Base-by-base conservation (phyloP, 345 rosid genomes). In the Rhizophora apiculata region DNA sequence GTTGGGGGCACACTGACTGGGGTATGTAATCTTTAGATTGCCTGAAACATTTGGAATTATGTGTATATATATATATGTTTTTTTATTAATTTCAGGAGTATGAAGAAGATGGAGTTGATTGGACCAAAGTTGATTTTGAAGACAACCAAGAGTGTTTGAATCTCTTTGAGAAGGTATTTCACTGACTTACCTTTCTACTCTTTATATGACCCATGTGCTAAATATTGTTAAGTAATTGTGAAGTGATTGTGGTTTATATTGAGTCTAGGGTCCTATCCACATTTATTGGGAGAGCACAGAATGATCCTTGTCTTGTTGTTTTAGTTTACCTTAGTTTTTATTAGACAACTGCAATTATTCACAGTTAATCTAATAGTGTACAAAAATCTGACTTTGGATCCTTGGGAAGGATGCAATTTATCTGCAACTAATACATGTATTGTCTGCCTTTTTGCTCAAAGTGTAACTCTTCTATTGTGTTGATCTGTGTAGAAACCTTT, bases 81-180 rank as follows among this genome's bases (percentile, higher is more conserved):
- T 24, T 24, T 71, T 64, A 63, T 62, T 71, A 63, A 62, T 73
- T 75, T 67, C 83, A 92, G 99, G 99, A 88, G 64, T 95, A 90
- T 82, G 96, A 92, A 78, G 77, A 73, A 54, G 99, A 95, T 68
- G 99, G 96, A 69, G 80, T 95, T 79, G 91, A 90, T 77, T 92
- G 96, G 99, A 88, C 87, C 22, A 88, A 84, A 87, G 96, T 95
- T 57, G 91, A 88, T 39, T 95, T 92, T 73, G 85, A 76, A 57
- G 99, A 95, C 78, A 95, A 95, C 73, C 89, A 95, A 76, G 96
- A 88, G 68, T 92, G 96, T 83, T 80, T 95, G 84, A 86, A 90
- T 80, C 81, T 95, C 51, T 84, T 95, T 81, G 99, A 95, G 80
- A 95, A 86, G 97, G 99, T 95, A 81, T 29, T 24, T 56, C 46